phyloP scores from a whole-genome alignment of 1,139 yeast species.

The Candida sojae region DNA sequence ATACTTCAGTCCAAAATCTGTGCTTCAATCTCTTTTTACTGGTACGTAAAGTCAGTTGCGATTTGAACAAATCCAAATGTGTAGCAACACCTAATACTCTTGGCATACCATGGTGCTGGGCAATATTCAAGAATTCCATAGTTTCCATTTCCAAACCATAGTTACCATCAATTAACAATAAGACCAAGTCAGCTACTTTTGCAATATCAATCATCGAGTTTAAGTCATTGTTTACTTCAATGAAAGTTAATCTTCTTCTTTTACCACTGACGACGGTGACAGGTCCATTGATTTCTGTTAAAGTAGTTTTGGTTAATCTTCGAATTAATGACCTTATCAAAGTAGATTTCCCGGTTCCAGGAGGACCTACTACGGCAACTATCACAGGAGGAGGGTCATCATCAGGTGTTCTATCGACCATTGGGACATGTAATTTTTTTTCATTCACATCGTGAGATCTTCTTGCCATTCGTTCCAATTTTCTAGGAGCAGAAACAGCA shows the following conservation, averaged over 20 bases:
- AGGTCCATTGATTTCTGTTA: conserved; percentile 90
- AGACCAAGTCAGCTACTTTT: conserved; percentile 89
- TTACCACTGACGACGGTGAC: conserved; percentile 98
- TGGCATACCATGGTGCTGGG: conserved; percentile 99
- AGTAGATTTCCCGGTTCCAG: conserved; percentile 97
- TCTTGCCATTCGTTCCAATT: conserved; percentile 80
- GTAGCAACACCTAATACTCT: conserved; percentile 94
- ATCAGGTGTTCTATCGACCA: conserved; percentile 97
- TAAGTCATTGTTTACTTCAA: conserved; percentile 90
- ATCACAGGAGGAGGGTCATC: conserved; percentile 97
- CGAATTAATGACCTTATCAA: conserved; percentile 86
- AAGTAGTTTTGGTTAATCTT: conserved; percentile 84
- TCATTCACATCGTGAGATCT: conserved; percentile 87
- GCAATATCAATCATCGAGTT: conserved; percentile 97
- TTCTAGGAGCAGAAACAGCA: conserved; percentile 90
- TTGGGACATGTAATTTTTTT: conserved; percentile 88
- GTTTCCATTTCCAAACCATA: conserved; percentile 99
- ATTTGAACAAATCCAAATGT: conserved; percentile 90
- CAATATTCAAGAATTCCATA: conserved; percentile 94
- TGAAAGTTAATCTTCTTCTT: conserved; percentile 86
- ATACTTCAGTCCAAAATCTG: conserved; percentile 98
- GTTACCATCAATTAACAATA: conserved; percentile 91
- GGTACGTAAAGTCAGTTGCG: conserved; percentile 85
- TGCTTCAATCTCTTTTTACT: conserved; percentile 91
- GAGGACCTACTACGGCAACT: conserved; percentile 97